Percentiles rank a stretch among this genome's conserved stretches.
phyloP scores from a whole-genome alignment of 1,284 basidiomycete genomes.

The Pyrrhoderma noxium region DNA sequence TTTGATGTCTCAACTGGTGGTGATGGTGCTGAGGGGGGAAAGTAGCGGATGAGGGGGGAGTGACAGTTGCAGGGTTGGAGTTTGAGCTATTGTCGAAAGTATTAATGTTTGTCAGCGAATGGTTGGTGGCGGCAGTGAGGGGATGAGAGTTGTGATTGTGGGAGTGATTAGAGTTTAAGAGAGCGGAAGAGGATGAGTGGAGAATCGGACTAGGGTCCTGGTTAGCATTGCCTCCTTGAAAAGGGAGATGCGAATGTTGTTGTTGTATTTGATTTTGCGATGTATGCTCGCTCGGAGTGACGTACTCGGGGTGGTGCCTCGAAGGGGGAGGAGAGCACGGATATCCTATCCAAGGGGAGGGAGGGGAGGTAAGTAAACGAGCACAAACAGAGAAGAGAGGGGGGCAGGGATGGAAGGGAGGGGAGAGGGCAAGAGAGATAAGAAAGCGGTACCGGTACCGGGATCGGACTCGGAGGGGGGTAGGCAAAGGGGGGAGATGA shows the following conservation, averaged over 20 bases:
- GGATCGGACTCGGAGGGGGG: background rate
- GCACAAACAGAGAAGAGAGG: too few species aligned
- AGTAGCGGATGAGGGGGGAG: constrained; percentile 10
- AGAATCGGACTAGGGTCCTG: background rate
- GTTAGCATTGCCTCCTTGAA: too few species aligned
- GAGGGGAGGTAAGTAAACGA: too few species aligned
- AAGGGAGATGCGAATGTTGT: too few species aligned
- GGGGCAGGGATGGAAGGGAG: background rate
- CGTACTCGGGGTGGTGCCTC: constrained; percentile 16
- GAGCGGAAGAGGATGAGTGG: background rate
- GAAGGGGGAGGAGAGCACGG: constrained; percentile 19
- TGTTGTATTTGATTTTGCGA: too few species aligned
- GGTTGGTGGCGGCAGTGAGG: background rate
- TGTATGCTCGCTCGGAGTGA: constrained; percentile 4
- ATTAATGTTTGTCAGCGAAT: background rate
- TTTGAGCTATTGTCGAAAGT: background rate
- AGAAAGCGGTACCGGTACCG: background rate
- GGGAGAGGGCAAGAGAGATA: background rate
- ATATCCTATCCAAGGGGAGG: constrained; percentile 14
- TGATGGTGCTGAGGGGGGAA: constrained; percentile 6
- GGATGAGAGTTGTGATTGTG: background rate
- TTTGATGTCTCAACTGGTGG: constrained; percentile 5
- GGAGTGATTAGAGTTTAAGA: background rate
- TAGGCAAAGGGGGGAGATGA: background rate
- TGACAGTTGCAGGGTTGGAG: constrained; percentile 1